Evolutionary conservation across 1,284 basidiomycete species (phyloP).

Genomic region (Schizophyllum commune): DNA sequence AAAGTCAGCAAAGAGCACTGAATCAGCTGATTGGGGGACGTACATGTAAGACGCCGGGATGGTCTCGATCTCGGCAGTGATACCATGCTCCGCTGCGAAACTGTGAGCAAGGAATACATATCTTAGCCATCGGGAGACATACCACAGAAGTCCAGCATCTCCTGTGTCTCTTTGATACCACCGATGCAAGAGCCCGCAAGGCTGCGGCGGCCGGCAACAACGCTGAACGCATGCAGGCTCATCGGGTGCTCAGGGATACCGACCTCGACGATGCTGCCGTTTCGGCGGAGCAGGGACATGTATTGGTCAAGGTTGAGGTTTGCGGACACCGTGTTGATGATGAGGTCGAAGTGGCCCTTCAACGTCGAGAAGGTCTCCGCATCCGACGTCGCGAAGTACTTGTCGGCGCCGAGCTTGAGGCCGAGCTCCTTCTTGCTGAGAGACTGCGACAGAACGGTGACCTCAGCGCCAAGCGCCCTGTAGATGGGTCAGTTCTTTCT

Average conservation of each 20-base stretch:
- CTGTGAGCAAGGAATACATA: neutral
- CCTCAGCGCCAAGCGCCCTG: constrained; percentile 6
- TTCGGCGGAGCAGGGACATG: constrained; percentile 2
- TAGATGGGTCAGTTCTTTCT: neutral
- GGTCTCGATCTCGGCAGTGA: constrained; percentile 5
- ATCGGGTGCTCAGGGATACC: constrained; percentile 2
- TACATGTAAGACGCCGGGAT: constrained; percentile 6
- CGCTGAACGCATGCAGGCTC: neutral
- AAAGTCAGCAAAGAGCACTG: neutral
- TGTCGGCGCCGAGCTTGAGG: constrained; percentile 4
- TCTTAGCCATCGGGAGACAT: neutral
- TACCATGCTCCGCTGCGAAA: neutral
- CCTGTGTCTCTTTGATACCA: constrained; percentile 7
- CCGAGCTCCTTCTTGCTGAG: constrained; percentile 6
- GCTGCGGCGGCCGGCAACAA: neutral
- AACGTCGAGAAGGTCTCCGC: neutral
- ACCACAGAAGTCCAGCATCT: constrained; percentile 7
- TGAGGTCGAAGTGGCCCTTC: constrained; percentile 2
- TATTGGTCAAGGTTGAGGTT: constrained; percentile 1
- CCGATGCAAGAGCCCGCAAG: constrained; percentile 2
- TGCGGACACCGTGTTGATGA: constrained; percentile 8
- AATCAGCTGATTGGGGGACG: neutral
- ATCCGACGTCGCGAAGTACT: constrained; percentile 4
- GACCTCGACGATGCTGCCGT: constrained; percentile 6
- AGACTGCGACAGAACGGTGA: constrained; percentile 7